These are phyloP conservation scores for Serpula lacrymans DNA, from an alignment of 768 basidiomycete species.

Conservation along the genomic window DNA sequence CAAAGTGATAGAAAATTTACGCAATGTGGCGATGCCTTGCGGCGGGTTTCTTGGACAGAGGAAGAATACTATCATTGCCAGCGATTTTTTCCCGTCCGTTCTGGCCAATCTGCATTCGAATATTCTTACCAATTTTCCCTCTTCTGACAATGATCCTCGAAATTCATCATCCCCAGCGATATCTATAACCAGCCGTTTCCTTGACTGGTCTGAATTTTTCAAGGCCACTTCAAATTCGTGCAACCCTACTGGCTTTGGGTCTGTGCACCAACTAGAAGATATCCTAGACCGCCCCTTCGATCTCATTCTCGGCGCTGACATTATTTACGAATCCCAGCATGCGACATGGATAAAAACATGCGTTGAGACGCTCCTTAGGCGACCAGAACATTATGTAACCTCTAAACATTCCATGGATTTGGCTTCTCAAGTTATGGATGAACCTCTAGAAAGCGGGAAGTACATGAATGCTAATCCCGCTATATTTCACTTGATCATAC, in stretches of 20 bases:
- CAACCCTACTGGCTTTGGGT: too few species aligned
- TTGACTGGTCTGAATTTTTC: constrained; percentile 40
- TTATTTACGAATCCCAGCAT: constrained; percentile 51
- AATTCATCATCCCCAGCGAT: constrained; percentile 1
- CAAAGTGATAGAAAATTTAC: constrained; percentile 22
- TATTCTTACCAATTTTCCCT: constrained; percentile 33
- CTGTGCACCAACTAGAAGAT: not conserved
- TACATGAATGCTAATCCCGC: too few species aligned
- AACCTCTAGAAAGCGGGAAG: too few species aligned
- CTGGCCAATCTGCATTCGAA: constrained; percentile 47
- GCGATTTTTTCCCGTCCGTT: constrained; percentile 48
- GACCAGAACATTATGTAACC: too few species aligned
- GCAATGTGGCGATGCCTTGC: constrained; percentile 13
- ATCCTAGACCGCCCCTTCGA: constrained; percentile 40
- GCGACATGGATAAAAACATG: constrained; percentile 44
- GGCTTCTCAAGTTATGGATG: not conserved
- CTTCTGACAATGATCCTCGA: not conserved
- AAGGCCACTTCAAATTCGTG: constrained; percentile 3
- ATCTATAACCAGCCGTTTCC: constrained; percentile 21
- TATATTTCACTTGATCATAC: constrained; percentile 73
- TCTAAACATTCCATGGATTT: too few species aligned
- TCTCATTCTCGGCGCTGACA: constrained; percentile 50
- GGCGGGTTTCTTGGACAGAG: constrained; percentile 12
- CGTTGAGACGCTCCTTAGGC: constrained; percentile 35
- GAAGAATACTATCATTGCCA: constrained; percentile 32